phyloP scores from a whole-genome alignment of 2,329 filamentous ascomycete species.

The Botrytis cinerea region DNA sequence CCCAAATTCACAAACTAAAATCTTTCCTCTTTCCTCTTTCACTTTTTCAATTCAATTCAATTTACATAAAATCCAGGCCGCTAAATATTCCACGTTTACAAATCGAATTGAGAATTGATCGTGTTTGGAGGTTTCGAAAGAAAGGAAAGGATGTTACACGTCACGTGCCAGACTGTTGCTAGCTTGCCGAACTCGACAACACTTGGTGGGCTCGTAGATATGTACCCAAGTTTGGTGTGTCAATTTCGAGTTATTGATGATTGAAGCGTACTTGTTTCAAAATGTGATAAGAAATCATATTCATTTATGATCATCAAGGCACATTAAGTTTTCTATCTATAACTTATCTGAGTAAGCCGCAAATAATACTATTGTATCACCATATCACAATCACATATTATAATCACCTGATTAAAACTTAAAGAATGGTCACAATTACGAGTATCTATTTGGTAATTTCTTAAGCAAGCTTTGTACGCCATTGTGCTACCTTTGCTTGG shows the following conservation, averaged over 20 bases:
- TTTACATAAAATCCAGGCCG: background rate
- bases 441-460: constrained; percentile 39
- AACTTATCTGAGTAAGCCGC: background rate
- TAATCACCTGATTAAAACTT: background rate
- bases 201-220: too few species aligned
- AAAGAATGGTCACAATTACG: constrained; percentile 33
- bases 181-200: background rate
- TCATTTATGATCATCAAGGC: background rate
- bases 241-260: background rate
- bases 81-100: background rate
- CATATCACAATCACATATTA: background rate
- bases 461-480: constrained; percentile 37
- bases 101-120: background rate
- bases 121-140: background rate
- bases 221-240: too few species aligned
- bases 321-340: background rate
- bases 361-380: background rate
- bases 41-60: too few species aligned
- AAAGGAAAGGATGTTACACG: background rate
- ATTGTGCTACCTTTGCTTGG: constrained; percentile 29
- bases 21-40: too few species aligned
- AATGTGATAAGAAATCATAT: background rate
- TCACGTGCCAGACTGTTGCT: background rate
- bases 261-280: background rate
- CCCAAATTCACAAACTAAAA: background rate